Base-by-base conservation (phyloP, 768 basidiomycete genomes). In the Leccinellum luteum region DNA sequence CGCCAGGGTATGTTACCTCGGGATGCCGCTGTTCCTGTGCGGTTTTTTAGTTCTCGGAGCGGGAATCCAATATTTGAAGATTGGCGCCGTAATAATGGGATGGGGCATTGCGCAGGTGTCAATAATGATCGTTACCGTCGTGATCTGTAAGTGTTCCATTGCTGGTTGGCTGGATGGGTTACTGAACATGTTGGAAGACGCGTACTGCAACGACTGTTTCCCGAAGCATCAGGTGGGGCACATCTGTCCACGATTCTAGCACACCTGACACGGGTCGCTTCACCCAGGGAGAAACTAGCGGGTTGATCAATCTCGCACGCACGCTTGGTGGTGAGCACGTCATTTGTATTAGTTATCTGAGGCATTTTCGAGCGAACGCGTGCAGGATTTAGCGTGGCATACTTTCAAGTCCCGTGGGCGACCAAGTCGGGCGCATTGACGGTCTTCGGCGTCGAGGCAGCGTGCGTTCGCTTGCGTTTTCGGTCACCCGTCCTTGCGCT, bases 1-100 rank as follows among this genome's bases (percentile, higher is more conserved):
- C 6, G 2, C 35, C 31, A 75, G 74, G 74, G 64, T 71, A 30
- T 74, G 71, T 50, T 79, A 79, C 56, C 14, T 76, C 5, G 77
- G 74, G 5, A 69, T 78, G 35, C 74, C 75, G 1, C 64, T 80
- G 41, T 79, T 67, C 56, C 34, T 81, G 48, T 71, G 64, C 6
- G 79, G 79, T 17, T 78, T 78, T 59, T 64, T 78, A 38, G 62
- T 74, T 2, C 68, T 81, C 4, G 79, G 79, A 23, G 74, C 71
- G 12, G 73, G 73, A 2, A 60, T 79, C 30, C 67, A 78, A 54
- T 59, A 69, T n/a, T 55, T 75, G 30, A 61, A 65, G 6, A 59
- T 71, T 12, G 59, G 56, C 2, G 70, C 69, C 1, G 44, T 78
- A 32, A 64, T 81, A 7, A 56, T 81, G 31, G 79, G 79, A 0